These are phyloP conservation scores for Syzygium malaccense DNA, from an alignment of 441 rosid species.

Conservation along the genomic window DNA sequence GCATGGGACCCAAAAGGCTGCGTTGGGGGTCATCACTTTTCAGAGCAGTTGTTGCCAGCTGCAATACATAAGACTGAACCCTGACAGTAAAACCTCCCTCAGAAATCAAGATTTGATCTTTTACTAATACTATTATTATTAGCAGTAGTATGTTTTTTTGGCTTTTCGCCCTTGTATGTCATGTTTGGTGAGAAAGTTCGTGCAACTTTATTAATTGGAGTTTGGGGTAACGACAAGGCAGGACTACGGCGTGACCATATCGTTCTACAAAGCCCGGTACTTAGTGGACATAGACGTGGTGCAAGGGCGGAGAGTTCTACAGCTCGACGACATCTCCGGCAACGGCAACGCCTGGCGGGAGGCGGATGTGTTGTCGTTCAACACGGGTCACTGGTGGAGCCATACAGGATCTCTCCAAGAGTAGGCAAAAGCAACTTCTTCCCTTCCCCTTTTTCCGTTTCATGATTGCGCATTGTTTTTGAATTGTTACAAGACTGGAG, in stretches of 20 bases:
- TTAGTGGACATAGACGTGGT: conserved; percentile 66
- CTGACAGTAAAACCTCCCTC: not conserved
- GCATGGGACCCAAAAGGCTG: not conserved
- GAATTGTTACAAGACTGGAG: not conserved
- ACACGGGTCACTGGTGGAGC: conserved; percentile 97
- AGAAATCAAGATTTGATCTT: not conserved
- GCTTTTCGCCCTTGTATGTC: not conserved
- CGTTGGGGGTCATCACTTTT: not conserved
- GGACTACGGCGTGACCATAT: conserved; percentile 63
- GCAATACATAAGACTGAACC: conserved; percentile 10
- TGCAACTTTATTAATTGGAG: not conserved
- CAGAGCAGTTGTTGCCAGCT: conserved; percentile 17
- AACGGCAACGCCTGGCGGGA: conserved; percentile 54
- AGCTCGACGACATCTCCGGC: conserved; percentile 52
- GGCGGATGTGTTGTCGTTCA: conserved; percentile 64
- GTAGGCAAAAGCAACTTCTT: conserved; percentile 17
- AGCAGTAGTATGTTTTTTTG: not conserved
- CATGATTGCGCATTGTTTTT: not conserved
- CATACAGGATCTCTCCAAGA: conserved; percentile 71
- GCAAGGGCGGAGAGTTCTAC: conserved; percentile 55
- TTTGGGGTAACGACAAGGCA: conserved; percentile 14
- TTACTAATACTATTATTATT: not conserved
- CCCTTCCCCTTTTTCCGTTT: not conserved
- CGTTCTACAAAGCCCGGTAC: conserved; percentile 78
- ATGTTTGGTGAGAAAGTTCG: not conserved